phyloP scores from a whole-genome alignment of 116 monocot genomes.

The Phalaenopsis hybrid region DNA sequence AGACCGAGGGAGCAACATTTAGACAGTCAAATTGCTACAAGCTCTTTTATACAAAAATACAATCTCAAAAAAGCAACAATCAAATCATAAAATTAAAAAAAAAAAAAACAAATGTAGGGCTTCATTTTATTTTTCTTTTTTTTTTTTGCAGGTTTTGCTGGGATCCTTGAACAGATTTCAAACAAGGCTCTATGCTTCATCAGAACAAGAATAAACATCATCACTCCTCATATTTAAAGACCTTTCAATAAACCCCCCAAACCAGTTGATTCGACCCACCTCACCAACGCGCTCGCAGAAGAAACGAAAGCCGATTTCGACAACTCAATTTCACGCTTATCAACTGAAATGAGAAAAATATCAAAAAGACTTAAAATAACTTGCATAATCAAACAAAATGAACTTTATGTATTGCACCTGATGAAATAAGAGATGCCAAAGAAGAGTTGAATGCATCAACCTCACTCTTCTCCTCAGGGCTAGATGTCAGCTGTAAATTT shows the following conservation, averaged over 20 bases:
- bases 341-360: slow-evolving; percentile 39
- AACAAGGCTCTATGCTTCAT: background rate
- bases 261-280: slow-evolving; percentile 67
- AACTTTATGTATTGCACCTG: slow-evolving; percentile 35
- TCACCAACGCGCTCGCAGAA: slow-evolving; percentile 75
- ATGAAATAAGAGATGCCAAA: slow-evolving; percentile 63
- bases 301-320: slow-evolving; percentile 80
- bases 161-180: background rate
- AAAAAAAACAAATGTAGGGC: too few relatives aligned
- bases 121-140: too few relatives aligned
- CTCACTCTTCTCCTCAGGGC: slow-evolving; percentile 64
- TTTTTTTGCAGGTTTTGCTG: background rate
- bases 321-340: slow-evolving; percentile 54
- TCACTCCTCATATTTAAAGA: slow-evolving; percentile 21
- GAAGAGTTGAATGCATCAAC: slow-evolving; percentile 77
- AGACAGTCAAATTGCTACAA: too few relatives aligned
- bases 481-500: slow-evolving; percentile 57
- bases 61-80: too few relatives aligned
- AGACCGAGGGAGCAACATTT: too few relatives aligned
- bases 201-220: background rate
- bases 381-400: background rate
- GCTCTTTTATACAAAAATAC: too few relatives aligned
- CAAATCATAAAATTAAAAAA: too few relatives aligned
- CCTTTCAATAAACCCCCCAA: slow-evolving; percentile 69
- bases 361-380: background rate